Evolutionary conservation across 768 basidiomycete genomes (phyloP), one percentile per base, ranked within the genome.

Genomic region (Lactifluus subvellereus): DNA sequence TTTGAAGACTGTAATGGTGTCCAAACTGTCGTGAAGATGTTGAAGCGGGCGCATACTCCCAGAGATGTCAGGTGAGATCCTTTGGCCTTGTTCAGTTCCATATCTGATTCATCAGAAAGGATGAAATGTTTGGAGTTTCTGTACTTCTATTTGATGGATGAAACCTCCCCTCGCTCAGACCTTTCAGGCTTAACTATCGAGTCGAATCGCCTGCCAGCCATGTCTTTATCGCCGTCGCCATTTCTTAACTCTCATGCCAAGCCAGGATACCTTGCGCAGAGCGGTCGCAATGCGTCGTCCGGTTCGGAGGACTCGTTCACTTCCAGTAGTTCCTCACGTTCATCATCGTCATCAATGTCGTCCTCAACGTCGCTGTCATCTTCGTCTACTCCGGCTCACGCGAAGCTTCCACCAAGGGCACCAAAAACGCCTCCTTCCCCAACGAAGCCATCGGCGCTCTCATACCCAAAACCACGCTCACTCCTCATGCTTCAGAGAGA

Each of bases 121-220:
- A 96, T 97, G 89, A 96, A 96, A 77, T 96, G 93, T 65, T 79
- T 98, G 18, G 95, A 97, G 71, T 94, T 97, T 69, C 76, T 98
- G 16, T 96, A 96, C 73, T 97, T 95, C 73, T 98, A 98, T 72
- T 79, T 98, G 7, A 78, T 96, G 50, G 94, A 95, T 63, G 94
- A 97, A 71, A 84, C 82, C 1, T 71, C 76, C 6, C 58, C 73
- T 27, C 66, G 52, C 66, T 10, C 65, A 68, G 57, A 50, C 43
- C 61, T 66, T 22, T 61, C 67, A 4, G 60, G 54, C 48, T 65
- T 62, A 43, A 58, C 67, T 50, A 45, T 62, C 18, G 55, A 66
- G 14, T 72, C 73, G 38, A 76, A 77, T 45, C 72, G 72, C n/a
- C 77, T 77, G 4, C 79, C 81, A 6, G 67, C 72, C 4, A 69